Percentiles rank a stretch among this genome's conserved stretches.
These are phyloP conservation scores for Didymella exigua DNA, from an alignment of 2,329 filamentous ascomycete species.

Conservation along the genomic window DNA sequence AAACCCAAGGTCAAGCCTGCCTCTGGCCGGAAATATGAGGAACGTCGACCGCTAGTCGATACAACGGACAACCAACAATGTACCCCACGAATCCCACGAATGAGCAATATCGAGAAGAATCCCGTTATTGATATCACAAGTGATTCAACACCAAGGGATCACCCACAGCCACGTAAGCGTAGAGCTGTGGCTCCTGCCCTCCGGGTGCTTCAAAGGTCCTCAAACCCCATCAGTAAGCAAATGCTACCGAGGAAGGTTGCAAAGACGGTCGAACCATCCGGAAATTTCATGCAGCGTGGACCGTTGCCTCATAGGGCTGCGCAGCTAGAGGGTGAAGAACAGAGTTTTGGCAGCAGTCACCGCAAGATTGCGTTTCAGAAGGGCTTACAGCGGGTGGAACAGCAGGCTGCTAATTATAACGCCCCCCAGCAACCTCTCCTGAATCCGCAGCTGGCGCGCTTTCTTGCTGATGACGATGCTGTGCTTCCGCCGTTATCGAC, in stretches of 20 bases:
- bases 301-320: slow-evolving; percentile 38
- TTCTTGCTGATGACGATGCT: slow-evolving; percentile 40
- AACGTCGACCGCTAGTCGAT: slow-evolving; percentile 25
- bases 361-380: slow-evolving; percentile 48
- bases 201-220: slow-evolving; percentile 19
- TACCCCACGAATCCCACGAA: background rate
- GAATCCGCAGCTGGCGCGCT: slow-evolving; percentile 42
- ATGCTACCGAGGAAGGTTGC: slow-evolving; percentile 2
- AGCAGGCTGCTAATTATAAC: slow-evolving; percentile 26
- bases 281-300: background rate
- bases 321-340: slow-evolving; percentile 53
- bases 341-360: slow-evolving; percentile 42
- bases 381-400: slow-evolving; percentile 37
- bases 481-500: slow-evolving; percentile 28
- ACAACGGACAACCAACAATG: slow-evolving; percentile 29
- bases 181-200: slow-evolving; percentile 14
- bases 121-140: background rate
- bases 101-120: background rate
- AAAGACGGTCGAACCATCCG: background rate
- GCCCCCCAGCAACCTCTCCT: slow-evolving; percentile 16
- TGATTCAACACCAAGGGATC: background rate
- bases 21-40: background rate
- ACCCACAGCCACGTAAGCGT: background rate
- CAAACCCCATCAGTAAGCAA: background rate
- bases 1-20: slow-evolving; percentile 22